Evolutionary conservation across 2,329 filamentous ascomycete species (phyloP).

Genomic region (Penicillium sp.): DNA sequence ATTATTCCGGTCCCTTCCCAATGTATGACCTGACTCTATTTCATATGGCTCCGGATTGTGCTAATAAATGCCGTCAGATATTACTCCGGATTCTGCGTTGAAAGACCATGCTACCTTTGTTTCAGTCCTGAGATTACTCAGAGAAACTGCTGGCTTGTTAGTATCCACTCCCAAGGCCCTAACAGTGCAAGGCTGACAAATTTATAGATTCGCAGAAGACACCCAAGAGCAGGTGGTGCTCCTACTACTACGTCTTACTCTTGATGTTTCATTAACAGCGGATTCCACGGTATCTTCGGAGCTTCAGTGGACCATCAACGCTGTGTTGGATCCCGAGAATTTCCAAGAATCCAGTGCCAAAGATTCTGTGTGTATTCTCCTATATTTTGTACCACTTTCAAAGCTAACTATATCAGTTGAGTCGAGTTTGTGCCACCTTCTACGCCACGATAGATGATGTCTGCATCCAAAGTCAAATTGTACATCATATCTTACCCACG

Average conservation of each 20-base stretch:
- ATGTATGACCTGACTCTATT: conserved; percentile 17
- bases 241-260: conserved; percentile 37
- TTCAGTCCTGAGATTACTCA: conserved; percentile 36
- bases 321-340: conserved; percentile 27
- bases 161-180: neutral
- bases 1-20: conserved; percentile 27
- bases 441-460: conserved; percentile 39
- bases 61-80: conserved; percentile 19
- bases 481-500: conserved; percentile 41
- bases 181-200: conserved; percentile 9
- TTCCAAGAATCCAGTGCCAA: conserved; percentile 20
- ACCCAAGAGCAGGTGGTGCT: conserved; percentile 33
- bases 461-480: conserved; percentile 40
- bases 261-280: conserved; percentile 35
- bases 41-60: neutral
- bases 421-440: conserved; percentile 26
- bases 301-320: conserved; percentile 35
- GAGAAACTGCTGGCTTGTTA: conserved; percentile 33
- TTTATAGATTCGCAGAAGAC: conserved; percentile 33
- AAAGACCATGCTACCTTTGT: conserved; percentile 25
- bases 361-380: conserved; percentile 21
- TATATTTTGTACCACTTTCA: neutral
- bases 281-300: conserved; percentile 31
- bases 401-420: conserved; percentile 27
- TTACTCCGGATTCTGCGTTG: conserved; percentile 11